phyloP scores from a whole-genome alignment of 768 basidiomycete genomes.

The Candolleomyces aberdarensis region DNA sequence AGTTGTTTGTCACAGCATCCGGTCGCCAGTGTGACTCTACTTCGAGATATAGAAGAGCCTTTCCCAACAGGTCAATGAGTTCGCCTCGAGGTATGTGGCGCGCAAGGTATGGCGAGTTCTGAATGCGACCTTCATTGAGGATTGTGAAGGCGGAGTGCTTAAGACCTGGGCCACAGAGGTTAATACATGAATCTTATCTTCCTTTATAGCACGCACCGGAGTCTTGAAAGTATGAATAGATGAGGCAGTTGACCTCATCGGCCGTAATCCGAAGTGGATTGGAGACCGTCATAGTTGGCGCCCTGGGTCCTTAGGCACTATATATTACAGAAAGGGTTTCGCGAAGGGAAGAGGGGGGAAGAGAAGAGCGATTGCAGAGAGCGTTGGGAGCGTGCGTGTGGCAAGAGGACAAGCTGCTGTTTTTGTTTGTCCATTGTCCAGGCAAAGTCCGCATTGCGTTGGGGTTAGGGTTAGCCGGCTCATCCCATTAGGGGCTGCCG shows the following conservation, averaged over 20 bases:
- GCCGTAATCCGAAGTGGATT: conserved; percentile 64
- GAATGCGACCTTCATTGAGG: conserved; percentile 68
- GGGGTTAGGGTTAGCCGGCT: conserved; percentile 5
- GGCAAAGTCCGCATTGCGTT: neutral
- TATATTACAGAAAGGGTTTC: neutral
- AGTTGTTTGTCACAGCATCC: conserved; percentile 57
- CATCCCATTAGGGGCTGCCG: neutral
- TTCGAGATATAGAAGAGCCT: conserved; percentile 77
- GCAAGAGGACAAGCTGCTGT: neutral
- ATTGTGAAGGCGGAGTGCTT: conserved; percentile 81
- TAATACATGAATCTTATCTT: conserved; percentile 7
- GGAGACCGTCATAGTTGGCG: conserved; percentile 27
- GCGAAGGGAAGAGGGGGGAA: neutral
- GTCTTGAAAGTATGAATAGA: conserved; percentile 81
- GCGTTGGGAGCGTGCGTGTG: neutral
- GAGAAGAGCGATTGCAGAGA: neutral
- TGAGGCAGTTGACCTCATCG: conserved; percentile 82
- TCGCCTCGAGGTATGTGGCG: conserved; percentile 82
- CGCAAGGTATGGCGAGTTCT: conserved; percentile 62
- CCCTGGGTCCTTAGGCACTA: no score
- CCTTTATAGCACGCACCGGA: conserved; percentile 47
- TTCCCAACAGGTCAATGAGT: conserved; percentile 75
- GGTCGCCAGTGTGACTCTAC: conserved; percentile 81
- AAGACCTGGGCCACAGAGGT: conserved; percentile 50
- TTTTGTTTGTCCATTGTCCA: neutral